Evolutionary conservation across 2,329 filamentous ascomycete species (phyloP).

Genomic region (Diaporthe eres): DNA sequence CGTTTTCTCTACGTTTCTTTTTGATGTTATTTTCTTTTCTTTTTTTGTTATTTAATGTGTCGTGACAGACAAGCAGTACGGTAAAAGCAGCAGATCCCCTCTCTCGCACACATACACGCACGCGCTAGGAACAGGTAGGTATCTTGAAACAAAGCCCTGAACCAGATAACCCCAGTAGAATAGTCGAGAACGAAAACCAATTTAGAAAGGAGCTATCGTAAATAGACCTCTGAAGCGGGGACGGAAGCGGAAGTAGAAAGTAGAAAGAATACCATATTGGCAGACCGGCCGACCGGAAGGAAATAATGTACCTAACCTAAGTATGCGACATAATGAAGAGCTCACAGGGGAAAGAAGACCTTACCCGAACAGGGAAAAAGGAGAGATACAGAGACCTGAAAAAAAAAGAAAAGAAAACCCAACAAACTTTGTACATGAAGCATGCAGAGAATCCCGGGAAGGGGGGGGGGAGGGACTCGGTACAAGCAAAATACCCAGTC

Average conservation of each 20-base stretch:
- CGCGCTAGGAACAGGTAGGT: conserved; percentile 26
- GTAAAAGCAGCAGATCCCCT: conserved; percentile 15
- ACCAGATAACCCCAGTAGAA: conserved; percentile 10
- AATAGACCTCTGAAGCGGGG: conserved; percentile 18
- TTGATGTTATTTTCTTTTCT: conserved; percentile 23
- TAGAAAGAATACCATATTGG: conserved; percentile 7
- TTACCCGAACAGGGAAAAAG: conserved; percentile 17
- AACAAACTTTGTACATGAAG: conserved; percentile 39
- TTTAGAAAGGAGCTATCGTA: conserved; percentile 23
- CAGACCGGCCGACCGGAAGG: conserved; percentile 33
- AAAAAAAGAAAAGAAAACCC: neutral
- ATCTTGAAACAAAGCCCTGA: conserved; percentile 23
- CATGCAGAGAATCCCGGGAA: conserved; percentile 24
- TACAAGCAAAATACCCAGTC: conserved; percentile 18
- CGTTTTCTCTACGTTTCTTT: conserved; percentile 13
- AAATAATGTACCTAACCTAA: conserved; percentile 33
- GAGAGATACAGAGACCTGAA: neutral
- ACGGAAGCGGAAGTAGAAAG: conserved; percentile 6
- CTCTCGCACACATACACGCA: conserved; percentile 16
- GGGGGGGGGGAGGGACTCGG: neutral
- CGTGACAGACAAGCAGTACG: neutral
- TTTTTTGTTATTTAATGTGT: conserved; percentile 25
- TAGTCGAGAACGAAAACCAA: neutral
- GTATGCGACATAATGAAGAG: conserved; percentile 28
- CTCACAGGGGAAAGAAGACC: neutral